Conservation (phyloP, 768 basidiomycete species). For the Gyrodon lividus region DNA sequence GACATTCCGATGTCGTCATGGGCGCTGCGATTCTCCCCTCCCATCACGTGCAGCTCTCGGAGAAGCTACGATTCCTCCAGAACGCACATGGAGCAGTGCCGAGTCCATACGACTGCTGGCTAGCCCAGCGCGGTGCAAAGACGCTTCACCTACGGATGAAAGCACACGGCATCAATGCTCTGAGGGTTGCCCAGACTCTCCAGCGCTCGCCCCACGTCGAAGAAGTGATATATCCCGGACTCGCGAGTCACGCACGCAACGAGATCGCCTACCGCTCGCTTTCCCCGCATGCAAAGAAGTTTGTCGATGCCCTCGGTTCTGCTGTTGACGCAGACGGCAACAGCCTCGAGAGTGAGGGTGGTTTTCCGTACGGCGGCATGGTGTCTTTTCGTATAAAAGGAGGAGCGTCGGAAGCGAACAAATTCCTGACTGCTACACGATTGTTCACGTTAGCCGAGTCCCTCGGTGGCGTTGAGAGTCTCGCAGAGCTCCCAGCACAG, state of each 20-base stretch:
- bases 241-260: constrained; percentile 64
- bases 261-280: constrained; percentile 61
- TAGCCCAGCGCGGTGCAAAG: constrained; percentile 88
- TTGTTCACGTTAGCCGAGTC: constrained; percentile 86
- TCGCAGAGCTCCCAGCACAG: constrained; percentile 81
- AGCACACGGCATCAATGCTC: constrained; percentile 80
- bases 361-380: constrained; percentile 92
- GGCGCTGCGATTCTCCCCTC: constrained; percentile 75
- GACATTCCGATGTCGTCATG: constrained; percentile 92
- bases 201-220: constrained; percentile 57
- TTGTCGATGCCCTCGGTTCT: constrained; percentile 45
- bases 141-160: constrained; percentile 88
- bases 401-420: constrained; percentile 54
- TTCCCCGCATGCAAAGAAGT: constrained; percentile 67
- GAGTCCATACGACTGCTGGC: constrained; percentile 85
- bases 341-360: constrained; percentile 35
- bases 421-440: constrained; percentile 62
- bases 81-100: constrained; percentile 86
- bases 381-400: constrained; percentile 65
- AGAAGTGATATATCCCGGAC: constrained; percentile 84
- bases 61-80: constrained; percentile 80
- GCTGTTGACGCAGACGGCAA: constrained; percentile 19
- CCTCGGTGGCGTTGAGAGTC: constrained; percentile 88
- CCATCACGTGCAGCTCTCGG: constrained; percentile 44
- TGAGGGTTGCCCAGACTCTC: constrained; percentile 69